Evolutionary conservation across 2,329 filamentous ascomycete species (phyloP), one percentile per base, ranked within the genome.

Genomic region (Trichoderma harzianum): DNA sequence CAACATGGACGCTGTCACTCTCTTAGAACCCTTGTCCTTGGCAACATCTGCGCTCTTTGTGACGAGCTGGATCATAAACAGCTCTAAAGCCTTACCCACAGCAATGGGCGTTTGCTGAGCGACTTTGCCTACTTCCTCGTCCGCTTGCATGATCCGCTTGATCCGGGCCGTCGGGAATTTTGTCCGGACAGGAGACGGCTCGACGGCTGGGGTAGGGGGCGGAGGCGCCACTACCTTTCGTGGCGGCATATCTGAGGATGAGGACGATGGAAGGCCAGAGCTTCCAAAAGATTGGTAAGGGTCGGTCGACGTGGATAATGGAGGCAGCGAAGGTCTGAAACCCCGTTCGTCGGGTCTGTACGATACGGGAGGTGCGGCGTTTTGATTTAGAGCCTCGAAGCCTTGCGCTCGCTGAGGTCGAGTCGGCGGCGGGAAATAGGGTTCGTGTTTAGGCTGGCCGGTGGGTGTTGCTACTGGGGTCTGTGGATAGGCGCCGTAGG

Each of bases 71-170:
- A 98, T 94, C 96, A 99, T 99, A 80, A 99, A 99, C 10, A 99
- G 87, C 83, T 99, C 96, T 7, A 99, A 87, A 18, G 96, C 96
- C 85, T 98, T 98, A 76, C 93, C 93, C 58, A 98, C 95, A 30
- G 95, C 96, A 71, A 97, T 97, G 18, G 95, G 95, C 0, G 96
- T 98, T 73, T 98, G 96, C 82, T 99, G 96, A 5, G 96, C 95
- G 11, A 99, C 96, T 83, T 99, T 99, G 74, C 96, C 96, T 0
- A 99, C 95, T 80, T 99, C 96, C 79, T 99, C 96, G 79, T 99
- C 96, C 12, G 95, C 95, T 83, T 99, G 96, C 96, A 99, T 98
- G 78, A 99, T 98, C 66, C 96, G 91, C 86, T 99, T 99, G 85
- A 99, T 99, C 74, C 96, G 89, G 16, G 96, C 96, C 36, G 97